Base-by-base conservation (phyloP, 257 asterid genomes). In the Perilla frutescens region DNA sequence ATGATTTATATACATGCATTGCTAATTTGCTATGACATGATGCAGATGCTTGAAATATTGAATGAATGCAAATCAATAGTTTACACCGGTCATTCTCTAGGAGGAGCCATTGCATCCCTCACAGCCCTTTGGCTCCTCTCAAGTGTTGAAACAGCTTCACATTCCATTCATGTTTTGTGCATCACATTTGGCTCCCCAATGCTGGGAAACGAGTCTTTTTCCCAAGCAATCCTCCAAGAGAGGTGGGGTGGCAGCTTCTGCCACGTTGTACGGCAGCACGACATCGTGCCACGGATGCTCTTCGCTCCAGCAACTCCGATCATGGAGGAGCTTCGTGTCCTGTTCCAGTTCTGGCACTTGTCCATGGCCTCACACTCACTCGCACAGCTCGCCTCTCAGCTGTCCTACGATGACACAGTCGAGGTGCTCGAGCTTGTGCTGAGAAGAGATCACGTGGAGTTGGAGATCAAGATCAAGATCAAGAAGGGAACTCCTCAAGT, bases 41-140 rank as follows among this genome's bases (percentile, higher is more conserved):
- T 85, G 82, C 94, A 92, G 98, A 86, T 92, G 82, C 66, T 50
- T 57, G 91, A 85, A 74, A 76, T 93, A 65, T 45, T 86, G 74
- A 75, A 74, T 37, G 84, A 75, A 26, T 69, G 88, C 92, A 89
- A 87, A 72, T 89, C 93, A 48, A 62, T 93, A 13, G 85, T 90
- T 13, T 80, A 87, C 73, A 89, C 93, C 0, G 98, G 98, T 3
- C 95, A 86, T 47, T 90, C 96, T 12, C 57, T 90, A 43, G 98
- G 97, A 73, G 97, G 98, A 32, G 80, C 96, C 12, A 15, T 93
- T 37, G 98, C 98, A 39, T 89, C 96, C 14, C 89, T 93, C 10
- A 61, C 96, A 20, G 91, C 96, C 71, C 81, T 90, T 47, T 93
- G 96, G 91, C 83, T 86, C 62, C 96, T 90, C 12, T 85, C 96